Evolutionary conservation across 805 yeast species (phyloP), one percentile per base, ranked within the genome.

Genomic region (Zygosaccharomyces siamensis): DNA sequence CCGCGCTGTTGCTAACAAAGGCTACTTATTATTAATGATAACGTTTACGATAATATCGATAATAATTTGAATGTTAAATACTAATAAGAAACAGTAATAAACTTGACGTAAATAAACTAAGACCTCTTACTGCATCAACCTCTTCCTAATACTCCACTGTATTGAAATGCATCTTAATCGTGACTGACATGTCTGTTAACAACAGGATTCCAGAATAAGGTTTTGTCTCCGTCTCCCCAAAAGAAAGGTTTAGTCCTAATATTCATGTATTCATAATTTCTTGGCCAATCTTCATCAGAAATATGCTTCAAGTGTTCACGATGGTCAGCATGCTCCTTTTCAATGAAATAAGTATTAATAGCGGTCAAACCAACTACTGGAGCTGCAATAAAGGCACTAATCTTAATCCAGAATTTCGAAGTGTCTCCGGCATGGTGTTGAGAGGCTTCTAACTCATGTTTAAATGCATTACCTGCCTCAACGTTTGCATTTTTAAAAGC

Each of bases 221-320:
- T 89, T 80, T 87, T 83, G 78, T 90, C 96, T 69, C 99, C 98
- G 68, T 93, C 92, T 68, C 99, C 99, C 98, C 98, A 93, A 84
- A 89, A 92, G 80, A 80, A 92, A 68, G 86, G 83, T 71, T 81
- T 84, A 67, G 70, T 68, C 81, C 98, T 88, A 62, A 89, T 71
- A 79, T 93, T 93, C 78, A 85, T 90, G 81, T 81, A 93, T 62
- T 83, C 90, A 76, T 87, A 87, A 72, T 86, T 93, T 53, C 70
- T 74, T 65, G 97, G 97, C 89, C 96, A 87, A 68, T 90, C 95
- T 61, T 84, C 92, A 69, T 90, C 97, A 30, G 89, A 70, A 50
- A 88, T 74, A 61, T 75, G 75, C 45, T 71, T 67, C 63, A 81
- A 73, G 72, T 86, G 93, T 68, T 77, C 78, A 76, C 93, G 82